phyloP scores from a whole-genome alignment of 2,329 filamentous ascomycete genomes.

The Phyllachora maydis region DNA sequence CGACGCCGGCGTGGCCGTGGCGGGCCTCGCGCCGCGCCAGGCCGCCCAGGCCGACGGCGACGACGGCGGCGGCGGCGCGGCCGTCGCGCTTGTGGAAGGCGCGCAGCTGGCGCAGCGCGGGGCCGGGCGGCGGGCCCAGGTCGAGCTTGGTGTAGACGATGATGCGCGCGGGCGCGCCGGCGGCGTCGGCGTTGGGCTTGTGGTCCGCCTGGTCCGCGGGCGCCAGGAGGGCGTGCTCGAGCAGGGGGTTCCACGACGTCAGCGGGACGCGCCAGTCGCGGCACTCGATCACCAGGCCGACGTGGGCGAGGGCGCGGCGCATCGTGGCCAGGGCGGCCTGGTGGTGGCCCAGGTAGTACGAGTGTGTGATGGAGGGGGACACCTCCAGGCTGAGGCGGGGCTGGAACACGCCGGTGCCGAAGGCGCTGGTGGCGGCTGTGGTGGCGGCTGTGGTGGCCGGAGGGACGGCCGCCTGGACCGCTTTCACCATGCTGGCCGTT shows the following conservation, averaged over 20 bases:
- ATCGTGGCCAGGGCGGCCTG: conserved; percentile 62
- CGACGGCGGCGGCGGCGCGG: conserved; percentile 8
- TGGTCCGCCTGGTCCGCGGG: too few relatives aligned
- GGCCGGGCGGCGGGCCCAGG: conserved; percentile 25
- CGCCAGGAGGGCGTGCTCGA: conserved; percentile 62
- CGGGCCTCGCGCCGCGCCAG: conserved; percentile 9
- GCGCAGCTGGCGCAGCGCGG: conserved; percentile 4
- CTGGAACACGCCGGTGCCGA: conserved; percentile 31
- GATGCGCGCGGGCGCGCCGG: conserved; percentile 51
- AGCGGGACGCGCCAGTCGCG: conserved; percentile 83
- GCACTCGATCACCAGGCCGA: conserved; percentile 84
- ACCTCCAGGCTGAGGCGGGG: conserved; percentile 56
- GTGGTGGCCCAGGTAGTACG: conserved; percentile 93
- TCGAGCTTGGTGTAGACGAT: conserved; percentile 87
- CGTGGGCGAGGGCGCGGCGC: conserved; percentile 56
- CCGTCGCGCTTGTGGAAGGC: conserved; percentile 21
- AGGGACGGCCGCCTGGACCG: conserved; percentile 4
- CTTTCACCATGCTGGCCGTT: conserved; percentile 1
- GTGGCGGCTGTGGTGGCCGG: conserved; percentile 3
- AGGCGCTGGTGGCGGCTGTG: conserved; percentile 1
- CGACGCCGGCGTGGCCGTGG: conserved; percentile 14
- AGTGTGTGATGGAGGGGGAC: conserved; percentile 56
- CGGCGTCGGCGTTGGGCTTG: too few relatives aligned
- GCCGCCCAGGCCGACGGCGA: conserved; percentile 10
- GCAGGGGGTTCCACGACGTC: conserved; percentile 74